Evolutionary conservation across 805 yeast genomes (phyloP).

Genomic region (Candida sphagnicola): DNA sequence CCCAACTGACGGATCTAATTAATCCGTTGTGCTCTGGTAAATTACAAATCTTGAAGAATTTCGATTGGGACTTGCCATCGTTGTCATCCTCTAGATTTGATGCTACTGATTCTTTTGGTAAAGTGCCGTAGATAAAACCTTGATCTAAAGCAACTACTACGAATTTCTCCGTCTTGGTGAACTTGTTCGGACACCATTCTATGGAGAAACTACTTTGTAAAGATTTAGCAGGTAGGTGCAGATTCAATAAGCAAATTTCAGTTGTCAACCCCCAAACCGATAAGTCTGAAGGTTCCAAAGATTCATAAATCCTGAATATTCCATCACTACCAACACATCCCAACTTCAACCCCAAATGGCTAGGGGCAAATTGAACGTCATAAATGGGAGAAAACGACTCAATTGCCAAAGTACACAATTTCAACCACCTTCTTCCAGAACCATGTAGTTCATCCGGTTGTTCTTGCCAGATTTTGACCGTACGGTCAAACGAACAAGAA

Average conservation of each 20-base stretch:
- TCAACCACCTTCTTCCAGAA: slow-evolving; percentile 82
- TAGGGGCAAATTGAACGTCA: slow-evolving; percentile 86
- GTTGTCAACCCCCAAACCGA: slow-evolving; percentile 75
- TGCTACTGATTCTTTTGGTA: slow-evolving; percentile 6
- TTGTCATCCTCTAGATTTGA: slow-evolving; percentile 8
- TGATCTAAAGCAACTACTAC: slow-evolving; percentile 85
- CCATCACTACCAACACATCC: slow-evolving; percentile 93
- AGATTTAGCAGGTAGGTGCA: slow-evolving; percentile 69
- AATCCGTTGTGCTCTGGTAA: slow-evolving; percentile 84
- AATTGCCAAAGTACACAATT: slow-evolving; percentile 63
- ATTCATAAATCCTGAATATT: slow-evolving; percentile 76
- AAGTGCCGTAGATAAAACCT: slow-evolving; percentile 63
- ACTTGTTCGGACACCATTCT: slow-evolving; percentile 88
- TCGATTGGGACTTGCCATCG: slow-evolving; percentile 18
- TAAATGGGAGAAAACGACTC: slow-evolving; percentile 88
- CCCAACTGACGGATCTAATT: slow-evolving; percentile 90
- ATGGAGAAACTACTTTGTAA: slow-evolving; percentile 82
- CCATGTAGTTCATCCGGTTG: slow-evolving; percentile 70
- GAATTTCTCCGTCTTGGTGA: slow-evolving; percentile 67
- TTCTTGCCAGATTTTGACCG: slow-evolving; percentile 90
- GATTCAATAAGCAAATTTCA: slow-evolving; percentile 62
- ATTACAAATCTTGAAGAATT: slow-evolving; percentile 53
- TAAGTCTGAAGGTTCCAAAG: slow-evolving; percentile 84
- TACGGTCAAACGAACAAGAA: slow-evolving; percentile 85
- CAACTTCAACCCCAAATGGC: slow-evolving; percentile 72